A percentile compares a stretch with the other conserved stretches of the same genome.
These are phyloP conservation scores for Ilyonectria destructans DNA, from an alignment of 2,329 filamentous ascomycete genomes.

Conservation along the genomic window DNA sequence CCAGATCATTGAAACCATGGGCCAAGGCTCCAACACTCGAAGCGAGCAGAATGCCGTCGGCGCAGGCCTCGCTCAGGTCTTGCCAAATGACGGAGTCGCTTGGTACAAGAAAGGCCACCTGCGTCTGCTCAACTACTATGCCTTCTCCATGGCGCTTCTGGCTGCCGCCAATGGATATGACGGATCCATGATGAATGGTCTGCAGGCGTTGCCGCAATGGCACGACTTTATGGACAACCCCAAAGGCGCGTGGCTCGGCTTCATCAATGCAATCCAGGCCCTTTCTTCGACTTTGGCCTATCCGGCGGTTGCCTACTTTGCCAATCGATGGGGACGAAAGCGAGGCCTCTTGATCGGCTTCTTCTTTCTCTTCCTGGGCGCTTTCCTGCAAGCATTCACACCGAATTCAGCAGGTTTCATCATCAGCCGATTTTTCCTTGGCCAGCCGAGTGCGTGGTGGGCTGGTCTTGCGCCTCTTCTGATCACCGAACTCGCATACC, in stretches of 20 bases:
- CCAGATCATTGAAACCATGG: neutral
- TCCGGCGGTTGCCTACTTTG: constrained; percentile 33
- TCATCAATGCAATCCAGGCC: constrained; percentile 37
- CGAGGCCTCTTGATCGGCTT: constrained; percentile 30
- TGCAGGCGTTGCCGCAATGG: constrained; percentile 34
- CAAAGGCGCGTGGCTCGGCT: constrained; percentile 34
- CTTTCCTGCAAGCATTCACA: constrained; percentile 25
- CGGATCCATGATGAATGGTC: constrained; percentile 15
- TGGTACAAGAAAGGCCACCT: constrained; percentile 40
- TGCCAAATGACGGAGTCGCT: constrained; percentile 32
- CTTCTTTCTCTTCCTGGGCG: constrained; percentile 23
- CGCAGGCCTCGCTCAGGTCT: constrained; percentile 32
- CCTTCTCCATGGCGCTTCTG: constrained; percentile 24
- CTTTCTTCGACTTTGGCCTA: constrained; percentile 29
- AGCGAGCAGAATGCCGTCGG: constrained; percentile 19
- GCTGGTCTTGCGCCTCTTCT: constrained; percentile 28
- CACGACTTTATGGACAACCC: constrained; percentile 35
- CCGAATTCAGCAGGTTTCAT: constrained; percentile 27
- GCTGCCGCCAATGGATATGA: constrained; percentile 35
- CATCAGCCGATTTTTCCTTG: constrained; percentile 28
- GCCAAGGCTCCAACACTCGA: constrained; percentile 1
- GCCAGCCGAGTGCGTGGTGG: constrained; percentile 24
- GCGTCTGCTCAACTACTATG: constrained; percentile 32
- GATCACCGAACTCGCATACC: constrained; percentile 35
- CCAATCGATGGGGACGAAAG: constrained; percentile 36